Evolutionary conservation across 2,329 filamentous ascomycete genomes (phyloP).

Genomic region (Fonsecaea pugnacius): DNA sequence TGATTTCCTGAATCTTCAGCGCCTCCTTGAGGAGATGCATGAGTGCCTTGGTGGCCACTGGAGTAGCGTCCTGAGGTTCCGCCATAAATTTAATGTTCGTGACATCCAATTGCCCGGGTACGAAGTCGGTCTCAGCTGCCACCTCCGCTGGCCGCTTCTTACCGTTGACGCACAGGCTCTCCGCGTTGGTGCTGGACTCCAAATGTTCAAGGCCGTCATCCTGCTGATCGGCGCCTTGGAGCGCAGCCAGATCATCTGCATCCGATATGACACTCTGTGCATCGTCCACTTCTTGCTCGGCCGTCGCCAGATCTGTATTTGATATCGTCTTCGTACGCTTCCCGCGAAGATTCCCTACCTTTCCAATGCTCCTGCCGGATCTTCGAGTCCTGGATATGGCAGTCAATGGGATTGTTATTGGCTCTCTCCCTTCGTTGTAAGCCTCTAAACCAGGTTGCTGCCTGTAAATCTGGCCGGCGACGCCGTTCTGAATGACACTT

Average conservation of each 20-base stretch:
- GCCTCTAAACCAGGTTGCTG: constrained; percentile 46
- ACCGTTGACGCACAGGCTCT: constrained; percentile 1
- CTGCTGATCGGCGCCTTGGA: constrained; percentile 36
- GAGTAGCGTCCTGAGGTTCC: constrained; percentile 67
- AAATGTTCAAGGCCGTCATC: not conserved
- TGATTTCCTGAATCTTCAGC: constrained; percentile 65
- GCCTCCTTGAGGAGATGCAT: constrained; percentile 68
- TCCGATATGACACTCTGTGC: constrained; percentile 49
- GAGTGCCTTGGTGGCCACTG: constrained; percentile 64
- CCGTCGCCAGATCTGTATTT: constrained; percentile 26
- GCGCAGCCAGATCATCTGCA: constrained; percentile 50
- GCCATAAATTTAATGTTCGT: constrained; percentile 66
- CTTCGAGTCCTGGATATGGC: constrained; percentile 54
- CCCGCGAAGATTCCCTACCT: constrained; percentile 22
- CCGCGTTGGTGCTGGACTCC: not conserved
- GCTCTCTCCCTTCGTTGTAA: constrained; percentile 44
- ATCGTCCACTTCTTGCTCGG: constrained; percentile 31
- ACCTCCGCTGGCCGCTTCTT: constrained; percentile 14
- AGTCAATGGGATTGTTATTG: constrained; percentile 58
- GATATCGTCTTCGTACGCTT: constrained; percentile 30
- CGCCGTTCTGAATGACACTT: constrained; percentile 26
- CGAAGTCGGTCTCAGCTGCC: constrained; percentile 60
- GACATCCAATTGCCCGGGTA: constrained; percentile 68
- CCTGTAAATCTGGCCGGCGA: constrained; percentile 14
- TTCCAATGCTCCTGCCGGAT: constrained; percentile 29